A percentile compares a stretch with the other conserved stretches of the same genome.
These are phyloP conservation scores for Shiraia sp. DNA, from an alignment of 2,329 filamentous ascomycete genomes.

Conservation along the genomic window DNA sequence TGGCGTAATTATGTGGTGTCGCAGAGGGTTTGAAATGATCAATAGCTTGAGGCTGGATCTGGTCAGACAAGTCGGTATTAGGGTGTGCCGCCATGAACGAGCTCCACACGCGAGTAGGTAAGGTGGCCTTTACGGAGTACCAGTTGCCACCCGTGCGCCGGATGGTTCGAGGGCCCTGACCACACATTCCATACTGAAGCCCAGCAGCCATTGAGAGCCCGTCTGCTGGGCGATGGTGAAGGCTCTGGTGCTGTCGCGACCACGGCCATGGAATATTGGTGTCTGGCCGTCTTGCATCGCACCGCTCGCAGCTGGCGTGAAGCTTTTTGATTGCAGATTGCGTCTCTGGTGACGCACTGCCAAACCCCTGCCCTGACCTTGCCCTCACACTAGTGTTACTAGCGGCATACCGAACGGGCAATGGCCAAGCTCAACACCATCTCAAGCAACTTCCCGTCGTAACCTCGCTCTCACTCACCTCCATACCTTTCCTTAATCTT, in stretches of 20 bases:
- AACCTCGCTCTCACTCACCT: conserved; percentile 13
- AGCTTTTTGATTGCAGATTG: too few species aligned
- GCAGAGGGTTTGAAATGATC: conserved; percentile 3
- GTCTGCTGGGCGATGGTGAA: too few species aligned
- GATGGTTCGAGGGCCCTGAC: conserved; percentile 9
- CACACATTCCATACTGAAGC: neutral
- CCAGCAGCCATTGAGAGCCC: neutral
- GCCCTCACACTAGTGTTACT: conserved; percentile 13
- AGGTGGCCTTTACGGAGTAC: conserved; percentile 22
- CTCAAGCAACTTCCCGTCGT: conserved; percentile 25
- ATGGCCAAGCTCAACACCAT: conserved; percentile 27
- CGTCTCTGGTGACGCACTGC: conserved; percentile 10
- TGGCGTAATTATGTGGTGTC: conserved; percentile 9
- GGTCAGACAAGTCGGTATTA: conserved; percentile 14
- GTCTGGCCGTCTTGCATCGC: too few species aligned
- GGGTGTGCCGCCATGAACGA: conserved; percentile 16
- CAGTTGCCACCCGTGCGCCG: conserved; percentile 18
- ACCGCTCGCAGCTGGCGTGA: too few species aligned
- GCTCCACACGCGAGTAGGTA: conserved; percentile 17
- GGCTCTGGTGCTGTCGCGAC: too few species aligned
- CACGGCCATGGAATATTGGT: too few species aligned
- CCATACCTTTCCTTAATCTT: conserved; percentile 8
- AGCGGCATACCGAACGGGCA: conserved; percentile 25
- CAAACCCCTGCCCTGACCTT: conserved; percentile 5
- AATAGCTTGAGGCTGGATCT: conserved; percentile 2